Base-by-base conservation (phyloP, 2,329 filamentous ascomycete species). In the Pseudogymnoascus sp. region DNA sequence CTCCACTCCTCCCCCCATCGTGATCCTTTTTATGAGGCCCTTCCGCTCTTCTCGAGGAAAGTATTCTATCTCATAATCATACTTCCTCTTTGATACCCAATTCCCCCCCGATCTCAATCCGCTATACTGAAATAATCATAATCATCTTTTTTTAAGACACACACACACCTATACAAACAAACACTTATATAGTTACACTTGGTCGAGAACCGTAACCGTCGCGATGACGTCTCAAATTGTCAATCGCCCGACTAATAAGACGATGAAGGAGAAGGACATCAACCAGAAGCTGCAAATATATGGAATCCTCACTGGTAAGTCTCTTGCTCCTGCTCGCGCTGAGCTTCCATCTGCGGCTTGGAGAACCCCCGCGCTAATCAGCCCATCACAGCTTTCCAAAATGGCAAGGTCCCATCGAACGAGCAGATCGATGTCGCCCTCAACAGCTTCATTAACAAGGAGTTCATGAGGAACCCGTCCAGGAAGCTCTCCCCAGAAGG, bases 271-370 rank as follows among this genome's bases (percentile, higher is more conserved):
- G 63, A 68, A 66, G 4, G 84, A 96, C 74, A 88, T 97, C 77
- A 94, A 94, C 77, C 85, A 87, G 74, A 99, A 99, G 81, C 86
- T 99, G 60, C 92, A 97, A 77, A 78, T 97, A 38, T 99, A 95
- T 72, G 94, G 93, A 72, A 97, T 97, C 75, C 84, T 87, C 77
- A 79, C 82, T 68, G 83, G 83, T 86, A 74, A 65, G 31, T 33
- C 10, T 33, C 31, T 11, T 33, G 31, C 8, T 11, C 31, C 11
- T 33, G 31, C 23, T 26, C 23, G 23, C 3, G 23, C 10, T 52
- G 26, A 16, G 26, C 45, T 31, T 16, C 26, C 19, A 3, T 3
- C 19, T 3, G 5, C 26, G 33, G 7, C 26, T 19, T 52, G 26
- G 26, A 33, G 26, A 23, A 52, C 1, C 33, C 26, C n/a, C 26